These are phyloP conservation scores for Chaetomium tenue DNA, from an alignment of 495 filamentous ascomycete genomes.

Conservation along the genomic window DNA sequence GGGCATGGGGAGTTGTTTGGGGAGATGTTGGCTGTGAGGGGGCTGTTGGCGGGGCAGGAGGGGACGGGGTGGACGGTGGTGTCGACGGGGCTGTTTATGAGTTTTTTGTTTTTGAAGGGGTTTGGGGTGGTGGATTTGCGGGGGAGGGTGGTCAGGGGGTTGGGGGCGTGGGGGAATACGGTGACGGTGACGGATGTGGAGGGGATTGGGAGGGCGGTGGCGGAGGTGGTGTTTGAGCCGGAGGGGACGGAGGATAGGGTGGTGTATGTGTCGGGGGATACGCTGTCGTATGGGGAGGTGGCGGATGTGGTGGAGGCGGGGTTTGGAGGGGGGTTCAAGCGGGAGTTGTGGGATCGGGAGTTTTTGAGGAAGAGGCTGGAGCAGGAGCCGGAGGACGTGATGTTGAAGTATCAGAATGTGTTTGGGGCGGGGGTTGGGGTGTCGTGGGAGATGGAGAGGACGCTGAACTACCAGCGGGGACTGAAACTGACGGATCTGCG, in stretches of 20 bases:
- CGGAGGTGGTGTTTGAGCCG: conserved; percentile 47
- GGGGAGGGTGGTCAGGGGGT: conserved; percentile 43
- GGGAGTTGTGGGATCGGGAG: conserved; percentile 47
- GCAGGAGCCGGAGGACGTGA: conserved; percentile 46
- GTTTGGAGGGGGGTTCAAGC: conserved; percentile 36
- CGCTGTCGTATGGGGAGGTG: conserved; percentile 53
- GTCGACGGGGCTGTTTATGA: conserved; percentile 63
- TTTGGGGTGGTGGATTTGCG: conserved; percentile 56
- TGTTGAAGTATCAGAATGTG: conserved; percentile 59
- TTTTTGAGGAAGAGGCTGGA: conserved; percentile 42
- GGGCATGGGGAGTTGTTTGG: conserved; percentile 57
- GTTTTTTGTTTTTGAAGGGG: conserved; percentile 56
- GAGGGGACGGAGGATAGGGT: conserved; percentile 37
- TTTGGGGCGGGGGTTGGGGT: conserved; percentile 60
- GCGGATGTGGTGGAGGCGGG: conserved; percentile 11
- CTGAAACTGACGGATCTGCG: conserved; percentile 44
- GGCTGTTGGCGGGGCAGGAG: conserved; percentile 49
- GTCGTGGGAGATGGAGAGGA: conserved; percentile 53
- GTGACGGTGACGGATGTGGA: conserved; percentile 57
- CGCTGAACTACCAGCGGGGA: conserved; percentile 48
- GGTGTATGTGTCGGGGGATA: conserved; percentile 59
- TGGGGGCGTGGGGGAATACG: conserved; percentile 56
- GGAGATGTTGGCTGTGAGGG: conserved; percentile 59
- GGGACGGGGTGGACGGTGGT: conserved; percentile 57
- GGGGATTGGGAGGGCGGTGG: conserved; percentile 60